Percentiles rank a stretch among this genome's conserved stretches.
Evolutionary conservation across 805 yeast species (phyloP).

Genomic region (Lachancea quebecensis): DNA sequence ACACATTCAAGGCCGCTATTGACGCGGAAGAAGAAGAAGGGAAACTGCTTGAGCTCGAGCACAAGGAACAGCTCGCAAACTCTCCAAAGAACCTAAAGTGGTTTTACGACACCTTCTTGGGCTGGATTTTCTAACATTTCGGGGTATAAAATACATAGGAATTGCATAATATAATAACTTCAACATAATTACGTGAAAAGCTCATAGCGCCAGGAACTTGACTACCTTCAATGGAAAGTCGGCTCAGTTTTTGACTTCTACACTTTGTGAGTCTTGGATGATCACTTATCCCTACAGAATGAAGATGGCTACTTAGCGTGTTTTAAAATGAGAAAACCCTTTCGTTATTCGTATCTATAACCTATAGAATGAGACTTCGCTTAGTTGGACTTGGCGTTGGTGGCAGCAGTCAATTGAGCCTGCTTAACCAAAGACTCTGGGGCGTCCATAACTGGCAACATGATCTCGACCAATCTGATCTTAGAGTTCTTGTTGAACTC

Average conservation of each 20-base stretch:
- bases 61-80: conserved; percentile 22
- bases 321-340: not conserved
- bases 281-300: no score
- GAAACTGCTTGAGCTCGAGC: conserved; percentile 26
- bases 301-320: not conserved
- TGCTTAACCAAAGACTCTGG: conserved; percentile 59
- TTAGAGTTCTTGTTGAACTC: conserved; percentile 49
- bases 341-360: conserved; percentile 8
- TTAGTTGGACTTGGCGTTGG: conserved; percentile 34
- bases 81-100: conserved; percentile 35
- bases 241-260: no score
- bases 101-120: conserved; percentile 43
- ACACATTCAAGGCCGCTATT: conserved; percentile 33
- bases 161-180: no score
- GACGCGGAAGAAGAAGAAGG: conserved; percentile 31
- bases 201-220: no score
- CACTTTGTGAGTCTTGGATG: no score
- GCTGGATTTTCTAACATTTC: conserved; percentile 40
- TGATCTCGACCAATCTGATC: conserved; percentile 60
- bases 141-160: no score
- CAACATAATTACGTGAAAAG: no score
- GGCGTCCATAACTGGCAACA: conserved; percentile 66
- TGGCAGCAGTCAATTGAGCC: conserved; percentile 53
- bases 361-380: conserved; percentile 1
- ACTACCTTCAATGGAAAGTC: not conserved